Conservation (phyloP, 1,284 basidiomycete genomes). For the Melampsora abietis-canadensis region DNA sequence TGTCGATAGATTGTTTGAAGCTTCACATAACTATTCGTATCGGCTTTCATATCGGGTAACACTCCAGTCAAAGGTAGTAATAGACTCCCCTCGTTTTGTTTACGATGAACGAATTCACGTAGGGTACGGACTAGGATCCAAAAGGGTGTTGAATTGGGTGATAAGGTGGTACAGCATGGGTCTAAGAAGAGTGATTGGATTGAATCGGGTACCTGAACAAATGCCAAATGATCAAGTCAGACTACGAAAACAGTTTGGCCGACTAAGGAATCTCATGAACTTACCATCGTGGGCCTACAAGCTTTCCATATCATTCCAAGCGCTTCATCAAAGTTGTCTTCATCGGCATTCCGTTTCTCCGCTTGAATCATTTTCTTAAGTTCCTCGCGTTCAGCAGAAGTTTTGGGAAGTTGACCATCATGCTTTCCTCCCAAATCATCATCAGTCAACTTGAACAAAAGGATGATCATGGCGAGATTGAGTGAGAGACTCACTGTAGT, state of each 20-base stretch:
- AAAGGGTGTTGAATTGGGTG: slow-evolving; percentile 63
- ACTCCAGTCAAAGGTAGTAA: slow-evolving; percentile 65
- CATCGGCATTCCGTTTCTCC: slow-evolving; percentile 71
- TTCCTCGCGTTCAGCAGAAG: slow-evolving; percentile 67
- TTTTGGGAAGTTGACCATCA: slow-evolving; percentile 63
- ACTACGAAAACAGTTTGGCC: not conserved
- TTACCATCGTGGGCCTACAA: slow-evolving; percentile 63
- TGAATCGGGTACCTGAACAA: slow-evolving; percentile 63
- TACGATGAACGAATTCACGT: slow-evolving; percentile 59
- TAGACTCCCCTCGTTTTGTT: slow-evolving; percentile 55
- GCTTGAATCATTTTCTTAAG: slow-evolving; percentile 68
- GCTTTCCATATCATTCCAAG: slow-evolving; percentile 56
- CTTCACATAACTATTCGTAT: slow-evolving; percentile 74
- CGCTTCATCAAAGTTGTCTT: slow-evolving; percentile 96
- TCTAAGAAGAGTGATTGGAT: slow-evolving; percentile 67
- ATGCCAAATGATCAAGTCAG: not conserved
- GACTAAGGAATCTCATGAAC: slow-evolving; percentile 63
- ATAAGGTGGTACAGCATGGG: slow-evolving; percentile 56
- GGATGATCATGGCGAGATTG: not conserved
- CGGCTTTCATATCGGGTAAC: slow-evolving; percentile 94
- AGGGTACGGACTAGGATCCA: slow-evolving; percentile 82
- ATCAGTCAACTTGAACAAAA: not conserved
- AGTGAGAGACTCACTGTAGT: slow-evolving; percentile 58
- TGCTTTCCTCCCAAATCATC: slow-evolving; percentile 59
- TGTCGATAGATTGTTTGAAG: slow-evolving; percentile 73